These are phyloP conservation scores for Colletotrichum theobromicola DNA, from an alignment of 2,329 filamentous ascomycete genomes.

Conservation along the genomic window DNA sequence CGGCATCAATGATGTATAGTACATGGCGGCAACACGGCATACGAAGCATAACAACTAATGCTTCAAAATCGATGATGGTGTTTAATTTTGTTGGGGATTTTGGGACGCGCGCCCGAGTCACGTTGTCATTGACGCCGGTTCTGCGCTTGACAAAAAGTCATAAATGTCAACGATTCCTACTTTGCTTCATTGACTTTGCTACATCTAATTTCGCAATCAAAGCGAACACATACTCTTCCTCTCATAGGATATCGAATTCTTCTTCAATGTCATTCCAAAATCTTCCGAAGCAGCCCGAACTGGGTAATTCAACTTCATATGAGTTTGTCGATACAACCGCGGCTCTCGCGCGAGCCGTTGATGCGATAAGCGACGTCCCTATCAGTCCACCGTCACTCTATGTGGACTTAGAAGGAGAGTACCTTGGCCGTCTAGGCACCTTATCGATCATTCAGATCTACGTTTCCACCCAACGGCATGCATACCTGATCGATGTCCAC, in stretches of 20 bases:
- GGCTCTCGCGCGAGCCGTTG: slow-evolving; percentile 21
- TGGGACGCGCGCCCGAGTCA: not conserved
- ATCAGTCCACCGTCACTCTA: slow-evolving; percentile 42
- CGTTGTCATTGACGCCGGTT: not conserved
- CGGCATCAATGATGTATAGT: not conserved
- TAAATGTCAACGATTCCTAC: not conserved
- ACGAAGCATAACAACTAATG: accelerated
- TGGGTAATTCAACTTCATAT: not conserved
- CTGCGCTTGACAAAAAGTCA: not conserved
- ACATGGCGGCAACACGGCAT: too few species aligned
- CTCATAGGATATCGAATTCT: not conserved
- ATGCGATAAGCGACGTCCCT: slow-evolving; percentile 22
- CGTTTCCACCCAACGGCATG: slow-evolving; percentile 29
- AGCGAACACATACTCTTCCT: not conserved
- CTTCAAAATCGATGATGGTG: not conserved
- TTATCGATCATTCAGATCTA: slow-evolving; percentile 51
- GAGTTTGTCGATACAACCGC: slow-evolving; percentile 14
- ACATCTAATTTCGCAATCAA: not conserved
- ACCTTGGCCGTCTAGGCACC: slow-evolving; percentile 45
- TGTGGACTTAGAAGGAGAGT: slow-evolving; percentile 53
- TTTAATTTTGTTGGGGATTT: not conserved
- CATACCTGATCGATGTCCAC: slow-evolving; percentile 51
- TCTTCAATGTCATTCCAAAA: too few species aligned
- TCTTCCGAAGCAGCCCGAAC: too few species aligned
- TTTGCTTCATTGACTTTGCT: not conserved